Evolutionary conservation across 139 green algal genomes (phyloP).

Genomic region (Ettlia oleoabundans): DNA sequence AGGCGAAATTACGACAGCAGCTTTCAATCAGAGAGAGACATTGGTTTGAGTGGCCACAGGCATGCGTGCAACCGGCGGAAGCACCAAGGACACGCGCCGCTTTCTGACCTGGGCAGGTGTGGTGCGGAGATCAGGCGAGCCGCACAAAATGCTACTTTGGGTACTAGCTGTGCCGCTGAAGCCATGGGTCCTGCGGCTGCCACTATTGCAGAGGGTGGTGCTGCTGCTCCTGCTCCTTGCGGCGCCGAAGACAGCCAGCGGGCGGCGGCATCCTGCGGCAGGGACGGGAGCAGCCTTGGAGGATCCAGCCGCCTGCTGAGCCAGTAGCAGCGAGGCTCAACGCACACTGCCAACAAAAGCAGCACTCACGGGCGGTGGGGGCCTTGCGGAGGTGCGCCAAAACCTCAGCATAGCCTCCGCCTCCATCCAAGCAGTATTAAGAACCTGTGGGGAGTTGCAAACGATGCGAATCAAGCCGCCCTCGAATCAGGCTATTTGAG

Average conservation of each 20-base stretch:
- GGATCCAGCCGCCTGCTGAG: too few species aligned
- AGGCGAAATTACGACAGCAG: neutral
- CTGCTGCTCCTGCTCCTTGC: too few species aligned
- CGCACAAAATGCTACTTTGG: neutral
- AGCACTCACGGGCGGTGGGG: neutral
- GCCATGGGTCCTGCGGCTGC: neutral
- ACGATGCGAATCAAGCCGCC: too few species aligned
- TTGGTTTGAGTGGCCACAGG: too few species aligned
- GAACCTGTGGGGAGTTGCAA: neutral
- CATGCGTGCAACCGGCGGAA: neutral
- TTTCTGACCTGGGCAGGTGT: neutral
- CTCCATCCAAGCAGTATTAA: neutral
- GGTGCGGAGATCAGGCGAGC: constrained; percentile 4
- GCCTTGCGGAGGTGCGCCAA: neutral
- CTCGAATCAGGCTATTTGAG: too few species aligned
- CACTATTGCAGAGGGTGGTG: neutral
- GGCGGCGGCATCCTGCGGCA: neutral
- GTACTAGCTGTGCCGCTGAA: neutral
- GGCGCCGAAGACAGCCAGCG: neutral
- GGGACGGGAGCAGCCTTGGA: neutral
- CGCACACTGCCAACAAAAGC: neutral
- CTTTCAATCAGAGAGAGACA: too few species aligned
- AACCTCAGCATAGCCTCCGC: neutral
- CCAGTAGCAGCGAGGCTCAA: neutral
- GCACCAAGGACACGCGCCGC: neutral